A percentile compares a stretch with the other conserved stretches of the same genome.
These are phyloP conservation scores for Colletotrichum noveboracense DNA, from an alignment of 2,329 filamentous ascomycete genomes.

Conservation along the genomic window DNA sequence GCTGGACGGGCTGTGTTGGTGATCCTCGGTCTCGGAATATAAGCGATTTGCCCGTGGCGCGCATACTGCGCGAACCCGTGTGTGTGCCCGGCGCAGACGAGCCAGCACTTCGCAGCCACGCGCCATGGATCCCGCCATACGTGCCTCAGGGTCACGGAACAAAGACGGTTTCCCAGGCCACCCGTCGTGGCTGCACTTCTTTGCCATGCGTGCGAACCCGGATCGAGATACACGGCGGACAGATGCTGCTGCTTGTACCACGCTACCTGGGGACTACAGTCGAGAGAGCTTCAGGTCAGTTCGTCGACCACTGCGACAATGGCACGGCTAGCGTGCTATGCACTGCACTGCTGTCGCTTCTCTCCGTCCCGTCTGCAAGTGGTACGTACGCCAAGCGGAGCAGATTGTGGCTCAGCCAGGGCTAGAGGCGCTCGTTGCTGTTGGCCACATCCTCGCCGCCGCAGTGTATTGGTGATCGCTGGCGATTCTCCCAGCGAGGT, in stretches of 20 bases:
- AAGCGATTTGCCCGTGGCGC: background rate
- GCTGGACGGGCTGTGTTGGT: background rate
- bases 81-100: background rate
- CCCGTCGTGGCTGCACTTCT: slow-evolving; percentile 2
- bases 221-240: slow-evolving; percentile 8
- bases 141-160: slow-evolving; percentile 7
- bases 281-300: background rate
- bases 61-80: background rate
- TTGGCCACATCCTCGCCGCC: background rate
- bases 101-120: slow-evolving; percentile 1
- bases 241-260: background rate
- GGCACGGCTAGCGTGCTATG: background rate
- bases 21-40: background rate
- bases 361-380: background rate
- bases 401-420: slow-evolving; percentile 6
- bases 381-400: slow-evolving; percentile 11
- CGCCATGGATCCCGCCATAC: background rate
- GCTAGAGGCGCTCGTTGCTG: background rate
- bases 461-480: background rate
- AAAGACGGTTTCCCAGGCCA: slow-evolving; percentile 9
- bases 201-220: slow-evolving; percentile 5
- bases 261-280: background rate
- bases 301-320: background rate
- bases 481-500: background rate
- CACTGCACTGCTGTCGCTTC: background rate